phyloP scores from a whole-genome alignment of 1,284 basidiomycete species.

The Marasmius sp. region DNA sequence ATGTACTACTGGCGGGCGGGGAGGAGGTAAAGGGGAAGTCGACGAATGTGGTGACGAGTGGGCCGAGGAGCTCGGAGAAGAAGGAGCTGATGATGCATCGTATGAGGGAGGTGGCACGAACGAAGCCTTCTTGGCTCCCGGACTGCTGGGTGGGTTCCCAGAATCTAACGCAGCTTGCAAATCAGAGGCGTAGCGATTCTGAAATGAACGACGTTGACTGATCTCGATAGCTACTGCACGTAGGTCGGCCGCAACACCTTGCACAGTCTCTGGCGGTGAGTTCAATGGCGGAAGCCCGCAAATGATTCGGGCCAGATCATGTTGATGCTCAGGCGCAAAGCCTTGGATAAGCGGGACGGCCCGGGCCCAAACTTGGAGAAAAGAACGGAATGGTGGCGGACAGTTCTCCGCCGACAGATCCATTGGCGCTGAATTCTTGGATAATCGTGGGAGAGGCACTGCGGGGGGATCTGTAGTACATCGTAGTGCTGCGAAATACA shows the following conservation, averaged over 20 bases:
- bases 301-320: conserved; percentile 78
- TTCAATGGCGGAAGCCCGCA: conserved; percentile 58
- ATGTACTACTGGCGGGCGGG: conserved; percentile 3
- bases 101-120: conserved; percentile 17
- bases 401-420: conserved; percentile 56
- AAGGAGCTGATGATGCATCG: conserved; percentile 13
- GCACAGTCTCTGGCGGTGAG: conserved; percentile 38
- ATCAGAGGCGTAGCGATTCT: conserved; percentile 70
- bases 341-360: conserved; percentile 64
- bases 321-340: conserved; percentile 62
- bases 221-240: conserved; percentile 79
- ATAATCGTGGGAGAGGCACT: conserved; percentile 50
- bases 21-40: conserved; percentile 18
- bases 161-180: conserved; percentile 76
- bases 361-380: conserved; percentile 71
- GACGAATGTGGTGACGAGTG: conserved; percentile 27
- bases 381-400: conserved; percentile 59
- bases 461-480: conserved; percentile 63
- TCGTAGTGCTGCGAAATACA: conserved; percentile 69
- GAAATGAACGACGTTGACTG: conserved; percentile 78
- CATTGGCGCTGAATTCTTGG: conserved; percentile 35
- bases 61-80: conserved; percentile 26
- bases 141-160: conserved; percentile 18
- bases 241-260: conserved; percentile 71
- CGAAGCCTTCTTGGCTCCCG: conserved; percentile 13